Evolutionary conservation across 805 yeast species (phyloP), one percentile per base, ranked within the genome.

Genomic region (Yamadazyma nakazawae): DNA sequence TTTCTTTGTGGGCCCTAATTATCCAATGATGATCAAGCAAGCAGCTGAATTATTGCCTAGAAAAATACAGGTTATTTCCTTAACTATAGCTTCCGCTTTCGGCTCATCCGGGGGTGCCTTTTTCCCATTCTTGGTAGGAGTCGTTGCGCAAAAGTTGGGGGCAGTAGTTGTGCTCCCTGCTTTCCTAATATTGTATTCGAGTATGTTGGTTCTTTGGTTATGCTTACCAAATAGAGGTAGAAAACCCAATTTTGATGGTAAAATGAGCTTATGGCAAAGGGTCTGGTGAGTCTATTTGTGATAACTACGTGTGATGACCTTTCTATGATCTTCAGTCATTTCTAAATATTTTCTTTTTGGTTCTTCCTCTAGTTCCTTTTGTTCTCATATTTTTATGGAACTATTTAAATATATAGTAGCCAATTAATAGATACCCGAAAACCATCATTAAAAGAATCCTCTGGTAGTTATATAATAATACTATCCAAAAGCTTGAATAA

Each of bases 1-100:
- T 1, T 58, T 81, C 2, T 77, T 76, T 54, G 75, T 82, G 34
- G 92, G 91, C 0, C 91, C 91, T 1, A 67, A 81, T 34, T 85
- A 83, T 62, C 79, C 75, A 14, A 61, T 79, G 53, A 69, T 77
- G 78, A 60, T 79, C 40, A 66, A 78, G 1, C 55, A 74, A 11
- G 68, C 72, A 9, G 68, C 76, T 1, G 51, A 49, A 8, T 62
- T 78, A 37, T 53, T 79, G 14, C 83, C 82, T 4, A 59, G 81
- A 45, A 77, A 72, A 58, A 76, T 78, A 47, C 79, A 76, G 55
- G 71, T 74, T 41, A 70, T 78, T 32, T 67, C 80, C 0, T 56
- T 79, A 52, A 76, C 81, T 1, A 67, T 79, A 36, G 70, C 70
- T 57, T 74, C 81, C 0, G 81, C 82, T 0, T 76, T 78, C 55